phyloP scores from a whole-genome alignment of 179 eudicot species.

The Nepenthes alata region DNA sequence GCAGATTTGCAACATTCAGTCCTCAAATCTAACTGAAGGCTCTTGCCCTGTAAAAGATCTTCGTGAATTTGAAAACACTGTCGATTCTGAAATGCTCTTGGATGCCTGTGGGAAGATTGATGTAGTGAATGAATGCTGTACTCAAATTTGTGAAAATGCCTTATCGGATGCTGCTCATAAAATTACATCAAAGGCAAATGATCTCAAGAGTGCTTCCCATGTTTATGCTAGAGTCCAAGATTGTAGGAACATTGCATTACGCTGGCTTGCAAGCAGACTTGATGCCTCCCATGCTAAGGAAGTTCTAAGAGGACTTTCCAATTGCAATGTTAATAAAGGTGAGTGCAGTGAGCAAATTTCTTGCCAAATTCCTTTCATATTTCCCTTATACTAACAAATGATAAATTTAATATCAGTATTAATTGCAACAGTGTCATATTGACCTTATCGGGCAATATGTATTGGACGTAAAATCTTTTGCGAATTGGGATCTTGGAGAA shows the following conservation, averaged over 20 bases:
- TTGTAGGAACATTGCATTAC: slow-evolving; percentile 56
- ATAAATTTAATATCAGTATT: no score
- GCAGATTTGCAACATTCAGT: slow-evolving; percentile 53
- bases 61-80: slow-evolving; percentile 52
- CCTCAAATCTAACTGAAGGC: slow-evolving; percentile 71
- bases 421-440: no score
- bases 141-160: slow-evolving; percentile 75
- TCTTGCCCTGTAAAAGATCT: slow-evolving; percentile 82
- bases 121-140: slow-evolving; percentile 78
- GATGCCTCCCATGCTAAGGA: slow-evolving; percentile 62
- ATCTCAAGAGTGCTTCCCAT: slow-evolving; percentile 34
- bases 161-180: slow-evolving; percentile 69
- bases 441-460: no score
- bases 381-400: no score
- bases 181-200: slow-evolving; percentile 49
- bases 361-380: neutral
- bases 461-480: no score
- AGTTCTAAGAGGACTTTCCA: slow-evolving; percentile 77
- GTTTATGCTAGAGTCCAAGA: slow-evolving; percentile 47
- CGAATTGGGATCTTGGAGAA: no score
- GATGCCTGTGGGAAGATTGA: slow-evolving; percentile 67
- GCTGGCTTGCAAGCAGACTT: slow-evolving; percentile 89
- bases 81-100: slow-evolving; percentile 56
- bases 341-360: slow-evolving; percentile 6
- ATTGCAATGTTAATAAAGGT: slow-evolving; percentile 90